A percentile compares a stretch with the other conserved stretches of the same genome.
phyloP scores from a whole-genome alignment of 257 asterid genomes.

The Linderniella brevidens region DNA sequence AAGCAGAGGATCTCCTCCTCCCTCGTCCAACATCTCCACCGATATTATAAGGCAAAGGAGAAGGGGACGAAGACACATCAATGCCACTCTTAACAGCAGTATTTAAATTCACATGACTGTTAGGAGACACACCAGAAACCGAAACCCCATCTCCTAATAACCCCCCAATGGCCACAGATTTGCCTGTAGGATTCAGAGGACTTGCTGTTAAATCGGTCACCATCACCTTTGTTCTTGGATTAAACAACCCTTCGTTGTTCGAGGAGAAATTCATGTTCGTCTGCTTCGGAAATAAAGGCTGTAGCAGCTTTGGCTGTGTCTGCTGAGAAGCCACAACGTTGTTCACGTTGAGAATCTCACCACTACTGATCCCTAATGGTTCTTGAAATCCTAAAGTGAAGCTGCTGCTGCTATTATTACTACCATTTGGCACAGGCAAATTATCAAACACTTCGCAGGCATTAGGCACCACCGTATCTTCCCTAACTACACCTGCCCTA shows the following conservation, averaged over 20 bases:
- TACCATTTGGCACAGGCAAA: background rate
- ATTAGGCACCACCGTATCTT: background rate
- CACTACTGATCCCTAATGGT: background rate
- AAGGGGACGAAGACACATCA: conserved; percentile 31
- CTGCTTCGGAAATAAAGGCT: conserved; percentile 42
- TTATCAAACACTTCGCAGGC: background rate
- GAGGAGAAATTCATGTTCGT: conserved; percentile 25
- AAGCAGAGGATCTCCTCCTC: conserved; percentile 12
- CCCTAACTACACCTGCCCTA: conserved; percentile 45
- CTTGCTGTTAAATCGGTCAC: conserved; percentile 16
- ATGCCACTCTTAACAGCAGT: conserved; percentile 10
- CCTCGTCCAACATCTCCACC: conserved; percentile 15
- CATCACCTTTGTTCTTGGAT: conserved; percentile 19
- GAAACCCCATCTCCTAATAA: background rate
- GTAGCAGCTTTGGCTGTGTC: conserved; percentile 19
- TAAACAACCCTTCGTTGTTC: conserved; percentile 17
- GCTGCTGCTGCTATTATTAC: background rate
- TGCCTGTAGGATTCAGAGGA: conserved; percentile 18
- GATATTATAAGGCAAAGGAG: conserved; percentile 36
- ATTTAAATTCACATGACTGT: conserved; percentile 9
- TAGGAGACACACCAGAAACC: conserved; percentile 18
- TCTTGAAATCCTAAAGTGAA: background rate
- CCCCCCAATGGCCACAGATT: conserved; percentile 10
- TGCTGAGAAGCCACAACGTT: conserved; percentile 9
- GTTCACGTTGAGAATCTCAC: no score